These are phyloP conservation scores for Daldinia eschscholtzii DNA, from an alignment of 2,329 filamentous ascomycete species.

Conservation along the genomic window DNA sequence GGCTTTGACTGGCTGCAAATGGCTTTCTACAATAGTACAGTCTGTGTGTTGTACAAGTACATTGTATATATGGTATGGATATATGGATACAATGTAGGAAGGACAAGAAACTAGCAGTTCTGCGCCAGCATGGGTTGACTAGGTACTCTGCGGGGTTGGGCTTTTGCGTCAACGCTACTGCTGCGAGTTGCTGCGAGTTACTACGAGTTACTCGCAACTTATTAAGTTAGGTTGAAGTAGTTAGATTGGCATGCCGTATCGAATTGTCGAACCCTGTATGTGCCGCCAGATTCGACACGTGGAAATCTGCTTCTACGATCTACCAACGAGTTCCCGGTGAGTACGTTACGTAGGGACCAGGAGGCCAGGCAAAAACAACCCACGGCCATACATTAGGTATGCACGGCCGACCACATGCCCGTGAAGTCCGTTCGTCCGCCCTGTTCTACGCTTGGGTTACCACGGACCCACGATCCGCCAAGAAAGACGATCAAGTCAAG, in stretches of 20 bases:
- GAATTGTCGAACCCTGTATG: slow-evolving; percentile 13
- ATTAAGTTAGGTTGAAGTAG: slow-evolving; percentile 16
- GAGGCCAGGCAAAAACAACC: slow-evolving; percentile 9
- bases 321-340: slow-evolving; percentile 6
- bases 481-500: slow-evolving; percentile 35
- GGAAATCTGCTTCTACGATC: slow-evolving; percentile 23
- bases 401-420: slow-evolving; percentile 1
- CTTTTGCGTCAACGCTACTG: slow-evolving; percentile 11
- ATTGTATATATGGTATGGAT: background rate
- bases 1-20: background rate
- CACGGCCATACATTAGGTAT: slow-evolving; percentile 4
- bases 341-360: slow-evolving; percentile 4
- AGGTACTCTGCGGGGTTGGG: slow-evolving; percentile 28
- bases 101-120: slow-evolving; percentile 17
- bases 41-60: background rate
- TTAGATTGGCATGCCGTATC: slow-evolving; percentile 21
- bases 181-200: background rate
- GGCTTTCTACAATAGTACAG: background rate
- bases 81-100: slow-evolving; percentile 1
- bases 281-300: slow-evolving; percentile 28
- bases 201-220: background rate
- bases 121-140: slow-evolving; percentile 16
- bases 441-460: slow-evolving; percentile 28
- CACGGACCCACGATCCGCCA: slow-evolving; percentile 35
- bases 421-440: slow-evolving; percentile 32